phyloP scores from a whole-genome alignment of 306 rosid genomes.

The Glycine latifolia region DNA sequence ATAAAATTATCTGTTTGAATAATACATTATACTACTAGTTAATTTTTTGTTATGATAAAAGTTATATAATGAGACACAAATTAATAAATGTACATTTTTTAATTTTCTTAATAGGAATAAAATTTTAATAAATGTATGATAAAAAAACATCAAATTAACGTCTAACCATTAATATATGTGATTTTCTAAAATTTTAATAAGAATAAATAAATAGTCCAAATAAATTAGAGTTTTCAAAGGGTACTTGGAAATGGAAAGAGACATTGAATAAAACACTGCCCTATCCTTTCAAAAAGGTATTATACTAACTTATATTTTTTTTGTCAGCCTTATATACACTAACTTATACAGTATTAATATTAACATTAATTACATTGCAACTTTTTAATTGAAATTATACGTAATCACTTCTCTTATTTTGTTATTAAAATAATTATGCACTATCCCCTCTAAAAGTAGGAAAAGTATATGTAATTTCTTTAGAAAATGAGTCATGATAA shows the following conservation, averaged over 20 bases:
- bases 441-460: neutral
- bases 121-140: no score
- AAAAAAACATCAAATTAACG: neutral
- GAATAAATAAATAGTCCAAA: neutral
- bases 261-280: neutral
- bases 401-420: neutral
- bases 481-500: no score
- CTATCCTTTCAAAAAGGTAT: neutral
- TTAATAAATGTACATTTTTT: no score
- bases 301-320: neutral
- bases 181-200: no score
- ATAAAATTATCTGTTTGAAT: neutral
- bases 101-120: no score
- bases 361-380: neutral
- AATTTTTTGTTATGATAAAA: neutral
- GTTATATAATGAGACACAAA: neutral
- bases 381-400: neutral
- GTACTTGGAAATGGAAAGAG: neutral
- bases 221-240: neutral
- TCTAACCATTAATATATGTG: neutral
- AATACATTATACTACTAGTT: neutral
- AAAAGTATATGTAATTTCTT: neutral
- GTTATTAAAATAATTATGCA: neutral
- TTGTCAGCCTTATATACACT: no score
- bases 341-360: neutral